Conservation (phyloP, 345 rosid genomes). For the Litchi chinensis region DNA sequence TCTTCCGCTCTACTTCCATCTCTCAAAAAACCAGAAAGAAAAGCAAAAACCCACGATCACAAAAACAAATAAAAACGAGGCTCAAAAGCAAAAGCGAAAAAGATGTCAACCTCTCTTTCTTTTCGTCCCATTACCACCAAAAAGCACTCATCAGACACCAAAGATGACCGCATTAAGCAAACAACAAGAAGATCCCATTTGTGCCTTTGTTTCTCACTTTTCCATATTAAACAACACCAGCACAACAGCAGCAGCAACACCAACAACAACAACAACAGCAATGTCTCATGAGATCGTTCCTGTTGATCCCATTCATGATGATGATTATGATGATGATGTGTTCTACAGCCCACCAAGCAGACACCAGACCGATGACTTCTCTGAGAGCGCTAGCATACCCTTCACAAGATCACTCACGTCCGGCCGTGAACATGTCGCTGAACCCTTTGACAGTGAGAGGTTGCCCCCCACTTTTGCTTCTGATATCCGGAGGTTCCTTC, state of each 20-base stretch:
- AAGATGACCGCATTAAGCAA: conserved; percentile 19
- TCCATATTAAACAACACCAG: not conserved
- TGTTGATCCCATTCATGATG: conserved; percentile 50
- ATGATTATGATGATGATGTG: no score
- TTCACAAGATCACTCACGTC: conserved; percentile 45
- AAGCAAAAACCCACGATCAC: no score
- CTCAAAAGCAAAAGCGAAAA: conserved; percentile 24
- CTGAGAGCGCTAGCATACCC: conserved; percentile 7
- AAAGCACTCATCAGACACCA: not conserved
- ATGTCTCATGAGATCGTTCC: conserved; percentile 72
- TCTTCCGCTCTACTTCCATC: no score
- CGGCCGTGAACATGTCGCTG: conserved; percentile 38
- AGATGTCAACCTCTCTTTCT: not conserved
- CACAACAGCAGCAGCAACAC: not conserved
- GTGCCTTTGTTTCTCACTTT: conserved; percentile 4
- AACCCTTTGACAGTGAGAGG: conserved; percentile 91
- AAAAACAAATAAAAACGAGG: not conserved
- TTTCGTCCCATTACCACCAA: conserved; percentile 3
- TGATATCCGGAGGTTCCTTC: conserved; percentile 81
- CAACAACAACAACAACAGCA: not conserved
- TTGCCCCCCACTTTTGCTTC: conserved; percentile 74
- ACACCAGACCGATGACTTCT: not conserved
- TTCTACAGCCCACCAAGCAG: no score
- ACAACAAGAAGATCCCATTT: conserved; percentile 22
- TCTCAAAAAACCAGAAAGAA: not conserved